Percentiles rank a stretch among this genome's conserved stretches.
These are phyloP conservation scores for Limonomyces culmigenus DNA, from an alignment of 1,284 basidiomycete genomes.

Conservation along the genomic window DNA sequence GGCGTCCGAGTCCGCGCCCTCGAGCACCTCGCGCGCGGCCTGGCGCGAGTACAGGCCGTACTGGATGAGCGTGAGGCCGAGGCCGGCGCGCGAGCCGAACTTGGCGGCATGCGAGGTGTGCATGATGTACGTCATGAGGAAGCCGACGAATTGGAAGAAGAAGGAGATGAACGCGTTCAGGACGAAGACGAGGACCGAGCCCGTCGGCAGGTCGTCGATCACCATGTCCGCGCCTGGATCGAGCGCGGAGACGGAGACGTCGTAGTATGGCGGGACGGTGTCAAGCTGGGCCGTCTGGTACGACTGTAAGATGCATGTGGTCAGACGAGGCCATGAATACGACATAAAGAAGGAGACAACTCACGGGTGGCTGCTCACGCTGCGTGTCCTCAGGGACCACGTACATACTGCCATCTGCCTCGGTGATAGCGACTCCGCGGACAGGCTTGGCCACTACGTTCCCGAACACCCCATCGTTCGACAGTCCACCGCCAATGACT, in stretches of 20 bases:
- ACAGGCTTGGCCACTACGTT: slow-evolving; percentile 88
- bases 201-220: slow-evolving; percentile 61
- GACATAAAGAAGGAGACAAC: slow-evolving; percentile 13
- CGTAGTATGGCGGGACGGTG: slow-evolving; percentile 92
- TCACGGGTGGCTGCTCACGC: slow-evolving; percentile 71
- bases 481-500: slow-evolving; percentile 56
- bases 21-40: slow-evolving; percentile 4
- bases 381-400: slow-evolving; percentile 69
- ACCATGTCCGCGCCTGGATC: slow-evolving; percentile 45
- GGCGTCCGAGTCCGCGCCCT: slow-evolving; percentile 1
- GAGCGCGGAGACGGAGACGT: slow-evolving; percentile 62
- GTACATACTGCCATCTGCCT: slow-evolving; percentile 43
- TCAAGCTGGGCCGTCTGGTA: slow-evolving; percentile 85
- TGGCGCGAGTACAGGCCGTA: slow-evolving; percentile 53
- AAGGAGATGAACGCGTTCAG: slow-evolving; percentile 78
- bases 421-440: slow-evolving; percentile 23
- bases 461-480: slow-evolving; percentile 92
- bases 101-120: slow-evolving; percentile 93
- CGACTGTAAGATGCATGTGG: slow-evolving; percentile 34
- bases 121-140: slow-evolving; percentile 69
- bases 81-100: slow-evolving; percentile 84
- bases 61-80: slow-evolving; percentile 90
- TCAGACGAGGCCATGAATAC: background rate
- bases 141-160: slow-evolving; percentile 83
- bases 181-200: slow-evolving; percentile 51